A percentile compares a stretch with the other conserved stretches of the same genome.
phyloP scores from a whole-genome alignment of 1,139 yeast genomes.

The Trichomonascaceae sp. region DNA sequence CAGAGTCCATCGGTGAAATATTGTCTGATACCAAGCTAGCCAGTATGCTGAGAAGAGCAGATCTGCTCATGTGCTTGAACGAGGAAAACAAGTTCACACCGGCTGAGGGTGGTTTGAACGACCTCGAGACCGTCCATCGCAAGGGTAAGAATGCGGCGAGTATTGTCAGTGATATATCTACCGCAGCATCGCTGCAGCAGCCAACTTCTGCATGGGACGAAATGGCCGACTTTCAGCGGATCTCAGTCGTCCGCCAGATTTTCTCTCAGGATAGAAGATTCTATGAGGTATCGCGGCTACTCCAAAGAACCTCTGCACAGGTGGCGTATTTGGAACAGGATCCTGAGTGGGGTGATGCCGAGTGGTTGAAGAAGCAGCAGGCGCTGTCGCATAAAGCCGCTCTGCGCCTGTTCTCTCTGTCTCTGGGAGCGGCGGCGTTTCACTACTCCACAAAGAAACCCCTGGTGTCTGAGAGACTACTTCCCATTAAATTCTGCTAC shows the following conservation, averaged over 20 bases:
- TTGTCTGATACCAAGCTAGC: no score
- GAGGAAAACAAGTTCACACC: no score
- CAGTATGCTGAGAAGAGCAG: no score
- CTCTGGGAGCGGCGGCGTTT: conserved; percentile 66
- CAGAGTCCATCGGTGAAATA: no score
- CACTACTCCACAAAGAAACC: conserved; percentile 65
- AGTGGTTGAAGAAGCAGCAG: conserved; percentile 44
- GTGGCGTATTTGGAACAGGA: conserved; percentile 28
- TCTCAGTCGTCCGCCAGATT: conserved; percentile 53
- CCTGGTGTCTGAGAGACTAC: conserved; percentile 68
- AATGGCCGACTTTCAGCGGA: conserved; percentile 51
- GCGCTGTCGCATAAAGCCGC: conserved; percentile 53
- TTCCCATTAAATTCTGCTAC: conserved; percentile 56
- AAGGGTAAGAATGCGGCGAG: no score
- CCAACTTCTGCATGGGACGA: conserved; percentile 50
- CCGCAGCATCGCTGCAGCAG: no score
- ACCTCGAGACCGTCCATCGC: no score
- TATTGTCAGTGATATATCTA: no score
- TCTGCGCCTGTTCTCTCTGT: conserved; percentile 60
- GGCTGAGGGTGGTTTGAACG: no score
- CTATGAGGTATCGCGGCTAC: conserved; percentile 56
- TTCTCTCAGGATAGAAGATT: conserved; percentile 72
- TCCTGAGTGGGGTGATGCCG: conserved; percentile 40
- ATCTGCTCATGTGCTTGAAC: no score
- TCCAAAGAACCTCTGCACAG: conserved; percentile 61